phyloP scores from a whole-genome alignment of 352 stramenopile genomes.

The Globisporangium paroecandrum region DNA sequence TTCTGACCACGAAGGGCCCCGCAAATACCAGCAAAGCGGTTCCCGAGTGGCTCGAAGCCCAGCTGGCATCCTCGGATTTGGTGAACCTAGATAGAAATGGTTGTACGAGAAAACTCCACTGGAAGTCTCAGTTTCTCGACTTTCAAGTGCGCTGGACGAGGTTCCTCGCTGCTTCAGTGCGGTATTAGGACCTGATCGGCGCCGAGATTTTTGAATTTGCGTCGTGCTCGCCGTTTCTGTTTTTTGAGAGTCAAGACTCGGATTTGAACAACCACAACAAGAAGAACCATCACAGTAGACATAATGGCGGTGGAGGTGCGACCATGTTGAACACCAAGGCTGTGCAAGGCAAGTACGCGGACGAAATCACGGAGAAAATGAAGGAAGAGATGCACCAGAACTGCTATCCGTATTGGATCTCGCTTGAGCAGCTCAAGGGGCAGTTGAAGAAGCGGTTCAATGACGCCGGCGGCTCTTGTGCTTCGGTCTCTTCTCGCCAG shows the following conservation, averaged over 20 bases:
- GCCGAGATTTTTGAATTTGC: conserved; percentile 50
- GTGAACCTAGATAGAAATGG: neutral
- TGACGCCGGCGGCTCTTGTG: neutral
- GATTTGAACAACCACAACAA: neutral
- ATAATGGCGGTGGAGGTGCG: no score
- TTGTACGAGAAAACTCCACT: conserved; percentile 7
- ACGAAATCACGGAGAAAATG: conserved; percentile 50
- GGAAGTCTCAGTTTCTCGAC: conserved; percentile 15
- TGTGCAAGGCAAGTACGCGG: conserved; percentile 38
- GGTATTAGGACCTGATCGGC: conserved; percentile 37
- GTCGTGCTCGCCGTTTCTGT: conserved; percentile 38
- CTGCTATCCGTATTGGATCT: conserved; percentile 47
- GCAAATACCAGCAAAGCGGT: conserved; percentile 22
- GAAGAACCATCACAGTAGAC: neutral
- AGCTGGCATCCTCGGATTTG: conserved; percentile 15
- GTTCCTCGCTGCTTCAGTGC: conserved; percentile 24
- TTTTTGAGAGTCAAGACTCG: conserved; percentile 13
- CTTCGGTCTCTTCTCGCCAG: neutral
- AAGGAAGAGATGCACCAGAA: conserved; percentile 33
- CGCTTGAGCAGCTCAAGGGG: conserved; percentile 33
- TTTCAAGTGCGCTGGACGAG: conserved; percentile 30
- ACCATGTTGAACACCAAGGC: conserved; percentile 25
- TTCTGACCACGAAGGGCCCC: neutral
- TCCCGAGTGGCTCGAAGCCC: conserved; percentile 30
- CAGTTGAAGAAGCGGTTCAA: conserved; percentile 29